Evolutionary conservation across 225 moss, liverwort and hornwort genomes (phyloP).

Genomic region (Climacium dendroides): DNA sequence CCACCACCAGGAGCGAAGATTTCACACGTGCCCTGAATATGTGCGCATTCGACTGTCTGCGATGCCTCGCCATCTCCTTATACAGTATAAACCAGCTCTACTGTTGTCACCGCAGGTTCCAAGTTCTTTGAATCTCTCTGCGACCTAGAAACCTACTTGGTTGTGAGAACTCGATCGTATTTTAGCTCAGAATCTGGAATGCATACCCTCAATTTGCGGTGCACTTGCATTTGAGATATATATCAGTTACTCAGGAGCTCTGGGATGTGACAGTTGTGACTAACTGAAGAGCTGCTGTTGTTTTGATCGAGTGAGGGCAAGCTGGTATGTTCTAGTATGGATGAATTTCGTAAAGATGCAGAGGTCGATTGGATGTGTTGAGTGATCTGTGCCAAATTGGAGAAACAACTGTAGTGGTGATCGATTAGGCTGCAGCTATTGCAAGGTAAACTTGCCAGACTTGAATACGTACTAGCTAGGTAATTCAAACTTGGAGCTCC

Average conservation of each 20-base stretch:
- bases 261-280: background rate
- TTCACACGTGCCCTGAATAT: background rate
- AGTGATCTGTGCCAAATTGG: background rate
- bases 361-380: background rate
- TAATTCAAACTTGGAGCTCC: background rate
- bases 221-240: background rate
- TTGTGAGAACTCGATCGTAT: background rate
- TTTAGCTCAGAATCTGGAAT: background rate
- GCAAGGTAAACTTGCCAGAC: background rate
- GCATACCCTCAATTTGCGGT: background rate
- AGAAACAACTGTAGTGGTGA: background rate
- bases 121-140: background rate
- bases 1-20: background rate
- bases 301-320: background rate
- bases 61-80: background rate
- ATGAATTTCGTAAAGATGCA: background rate
- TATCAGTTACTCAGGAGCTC: background rate
- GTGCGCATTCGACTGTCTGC: background rate
- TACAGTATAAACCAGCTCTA: background rate
- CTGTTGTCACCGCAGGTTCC: background rate
- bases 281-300: background rate
- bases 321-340: background rate
- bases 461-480: background rate
- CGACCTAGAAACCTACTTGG: background rate
- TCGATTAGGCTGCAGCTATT: background rate